A percentile compares a stretch with the other conserved stretches of the same genome.
Conservation (phyloP, 768 basidiomycete genomes). For the Mycena amicta region DNA sequence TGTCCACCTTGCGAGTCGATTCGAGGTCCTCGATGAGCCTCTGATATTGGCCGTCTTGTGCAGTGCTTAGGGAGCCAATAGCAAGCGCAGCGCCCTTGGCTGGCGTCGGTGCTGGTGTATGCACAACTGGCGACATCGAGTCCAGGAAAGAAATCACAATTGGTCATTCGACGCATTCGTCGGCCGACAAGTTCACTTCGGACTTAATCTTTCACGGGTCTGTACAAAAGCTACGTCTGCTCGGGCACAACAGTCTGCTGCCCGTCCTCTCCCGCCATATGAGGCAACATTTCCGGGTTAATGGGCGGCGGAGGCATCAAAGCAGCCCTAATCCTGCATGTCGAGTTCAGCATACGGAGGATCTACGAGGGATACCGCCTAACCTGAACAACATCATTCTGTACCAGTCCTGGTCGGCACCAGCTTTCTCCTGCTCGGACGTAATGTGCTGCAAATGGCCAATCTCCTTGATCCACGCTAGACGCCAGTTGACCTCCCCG, state of each 20-base stretch:
- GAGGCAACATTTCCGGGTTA: constrained; percentile 48
- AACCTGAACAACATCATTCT: constrained; percentile 84
- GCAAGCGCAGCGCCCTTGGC: constrained; percentile 57
- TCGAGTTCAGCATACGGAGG: not conserved
- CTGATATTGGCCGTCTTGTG: constrained; percentile 81
- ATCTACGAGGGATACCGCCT: constrained; percentile 58
- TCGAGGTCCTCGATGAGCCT: constrained; percentile 63
- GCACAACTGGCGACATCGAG: constrained; percentile 66
- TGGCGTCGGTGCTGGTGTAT: constrained; percentile 36
- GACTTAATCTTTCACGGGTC: not conserved
- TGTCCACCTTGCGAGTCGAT: constrained; percentile 61
- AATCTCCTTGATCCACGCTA: constrained; percentile 81
- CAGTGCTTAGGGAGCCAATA: constrained; percentile 78
- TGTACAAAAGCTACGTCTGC: not conserved
- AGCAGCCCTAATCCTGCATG: not conserved
- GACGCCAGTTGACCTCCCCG: constrained; percentile 79
- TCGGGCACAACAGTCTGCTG: not conserved
- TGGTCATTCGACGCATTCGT: not conserved
- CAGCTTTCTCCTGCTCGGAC: constrained; percentile 78
- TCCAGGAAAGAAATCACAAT: constrained; percentile 1
- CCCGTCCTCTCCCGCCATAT: constrained; percentile 37
- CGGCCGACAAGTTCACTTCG: not conserved
- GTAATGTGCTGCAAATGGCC: constrained; percentile 75
- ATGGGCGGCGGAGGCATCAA: constrained; percentile 39
- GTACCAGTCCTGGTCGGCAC: constrained; percentile 83